phyloP scores from a whole-genome alignment of 139 green algal genomes.

The Chlorella sp. region DNA sequence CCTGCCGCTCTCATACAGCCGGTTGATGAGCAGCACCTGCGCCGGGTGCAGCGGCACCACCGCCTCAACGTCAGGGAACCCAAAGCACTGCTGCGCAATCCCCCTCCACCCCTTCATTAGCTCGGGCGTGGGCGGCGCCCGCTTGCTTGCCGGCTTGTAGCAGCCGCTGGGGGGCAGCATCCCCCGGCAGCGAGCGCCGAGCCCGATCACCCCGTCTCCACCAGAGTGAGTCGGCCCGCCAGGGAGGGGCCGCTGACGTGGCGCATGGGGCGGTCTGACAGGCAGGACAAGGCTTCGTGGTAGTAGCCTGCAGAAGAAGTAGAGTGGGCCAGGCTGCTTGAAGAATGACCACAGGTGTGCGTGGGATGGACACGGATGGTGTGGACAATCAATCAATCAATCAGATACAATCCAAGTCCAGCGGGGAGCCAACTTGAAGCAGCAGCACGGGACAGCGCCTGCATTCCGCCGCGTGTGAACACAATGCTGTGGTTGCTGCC shows the following conservation, averaged over 20 bases:
- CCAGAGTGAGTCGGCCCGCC: background rate
- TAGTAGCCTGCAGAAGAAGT: background rate
- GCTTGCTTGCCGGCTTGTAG: background rate
- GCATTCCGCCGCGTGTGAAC: background rate
- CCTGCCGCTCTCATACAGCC: background rate
- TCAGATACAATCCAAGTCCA: too few relatives aligned
- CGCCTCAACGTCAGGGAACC: background rate
- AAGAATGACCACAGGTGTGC: too few relatives aligned
- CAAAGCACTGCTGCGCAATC: background rate
- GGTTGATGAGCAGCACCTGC: background rate
- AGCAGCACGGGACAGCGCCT: background rate
- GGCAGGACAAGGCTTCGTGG: background rate
- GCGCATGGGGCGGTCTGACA: background rate
- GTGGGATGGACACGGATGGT: too few relatives aligned
- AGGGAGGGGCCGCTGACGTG: background rate
- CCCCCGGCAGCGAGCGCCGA: background rate
- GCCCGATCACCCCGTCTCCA: background rate
- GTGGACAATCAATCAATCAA: too few relatives aligned
- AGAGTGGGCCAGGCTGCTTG: too few relatives aligned
- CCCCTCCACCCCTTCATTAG: background rate
- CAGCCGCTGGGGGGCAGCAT: background rate
- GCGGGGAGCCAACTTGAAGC: too few relatives aligned
- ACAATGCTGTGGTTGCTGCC: too few relatives aligned
- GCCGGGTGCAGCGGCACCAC: background rate
- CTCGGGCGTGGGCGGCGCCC: background rate